Evolutionary conservation across 257 asterid species (phyloP).

Genomic region (Solanum rostratum): DNA sequence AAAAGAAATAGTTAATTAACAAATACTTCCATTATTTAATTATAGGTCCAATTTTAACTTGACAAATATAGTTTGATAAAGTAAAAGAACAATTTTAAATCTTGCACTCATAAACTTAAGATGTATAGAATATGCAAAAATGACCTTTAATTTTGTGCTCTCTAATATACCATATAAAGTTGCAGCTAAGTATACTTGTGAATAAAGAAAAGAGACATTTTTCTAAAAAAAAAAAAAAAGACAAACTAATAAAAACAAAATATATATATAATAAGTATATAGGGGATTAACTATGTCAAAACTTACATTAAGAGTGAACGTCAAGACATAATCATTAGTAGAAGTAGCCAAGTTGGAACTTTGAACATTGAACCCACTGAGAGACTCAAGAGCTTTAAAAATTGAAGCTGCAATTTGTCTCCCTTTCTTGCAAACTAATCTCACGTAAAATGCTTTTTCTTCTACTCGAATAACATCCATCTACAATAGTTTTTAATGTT

Average conservation of each 20-base stretch:
- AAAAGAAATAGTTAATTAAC: not conserved
- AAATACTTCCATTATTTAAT: not conserved
- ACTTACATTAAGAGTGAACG: constrained; percentile 59
- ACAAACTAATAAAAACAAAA: not conserved
- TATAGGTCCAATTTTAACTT: not conserved
- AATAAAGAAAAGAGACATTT: not conserved
- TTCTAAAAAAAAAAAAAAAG: no score
- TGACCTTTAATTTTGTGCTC: not conserved
- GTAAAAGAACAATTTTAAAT: not conserved
- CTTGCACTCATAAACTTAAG: not conserved
- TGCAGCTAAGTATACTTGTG: not conserved
- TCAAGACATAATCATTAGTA: constrained; percentile 33
- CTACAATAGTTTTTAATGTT: constrained; percentile 14
- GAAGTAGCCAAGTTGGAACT: constrained; percentile 45
- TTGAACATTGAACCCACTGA: constrained; percentile 27
- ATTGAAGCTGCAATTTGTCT: constrained; percentile 41
- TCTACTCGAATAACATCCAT: constrained; percentile 55
- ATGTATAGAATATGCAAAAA: not conserved
- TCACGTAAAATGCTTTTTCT: constrained; percentile 49
- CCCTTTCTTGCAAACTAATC: constrained; percentile 33
- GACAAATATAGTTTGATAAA: not conserved
- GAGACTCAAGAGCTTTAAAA: constrained; percentile 52
- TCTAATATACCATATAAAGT: not conserved
- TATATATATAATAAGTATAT: no score
- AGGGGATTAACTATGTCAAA: not conserved